These are phyloP conservation scores for Apophysomyces variabilis DNA, from an alignment of 371 early-diverging fungal genomes.

Conservation along the genomic window DNA sequence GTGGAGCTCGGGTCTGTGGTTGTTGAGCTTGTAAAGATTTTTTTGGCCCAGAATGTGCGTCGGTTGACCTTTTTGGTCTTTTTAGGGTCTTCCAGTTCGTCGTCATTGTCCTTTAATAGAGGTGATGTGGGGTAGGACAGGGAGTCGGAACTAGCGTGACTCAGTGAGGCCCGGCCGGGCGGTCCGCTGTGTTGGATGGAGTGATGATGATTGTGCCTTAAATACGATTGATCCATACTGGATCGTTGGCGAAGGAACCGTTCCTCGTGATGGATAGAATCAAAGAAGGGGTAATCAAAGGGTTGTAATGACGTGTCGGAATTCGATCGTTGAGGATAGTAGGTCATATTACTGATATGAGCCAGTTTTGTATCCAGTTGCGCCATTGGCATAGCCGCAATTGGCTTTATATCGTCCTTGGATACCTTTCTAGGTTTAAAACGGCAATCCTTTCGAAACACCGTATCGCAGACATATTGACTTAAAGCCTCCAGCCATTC, in stretches of 20 bases:
- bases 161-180: neutral
- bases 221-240: slow-evolving; percentile 14
- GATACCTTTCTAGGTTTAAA: slow-evolving; percentile 17
- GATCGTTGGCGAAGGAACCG: slow-evolving; percentile 13
- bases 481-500: slow-evolving; percentile 78
- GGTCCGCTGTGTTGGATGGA: neutral
- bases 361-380: slow-evolving; percentile 14
- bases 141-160: neutral
- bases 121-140: slow-evolving; percentile 5
- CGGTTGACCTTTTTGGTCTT: slow-evolving; percentile 31
- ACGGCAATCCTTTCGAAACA: slow-evolving; percentile 3
- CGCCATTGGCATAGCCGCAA: slow-evolving; percentile 17
- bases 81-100: slow-evolving; percentile 14
- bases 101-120: slow-evolving; percentile 11
- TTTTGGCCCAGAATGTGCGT: slow-evolving; percentile 35
- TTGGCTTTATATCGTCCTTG: slow-evolving; percentile 30
- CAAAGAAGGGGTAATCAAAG: slow-evolving; percentile 1
- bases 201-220: slow-evolving; percentile 5
- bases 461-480: slow-evolving; percentile 47
- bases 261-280: neutral
- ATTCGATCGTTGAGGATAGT: slow-evolving; percentile 29
- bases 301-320: slow-evolving; percentile 26
- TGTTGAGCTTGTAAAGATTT: slow-evolving; percentile 28
- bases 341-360: slow-evolving; percentile 4
- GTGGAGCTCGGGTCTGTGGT: neutral